Evolutionary conservation across 2,329 filamentous ascomycete species (phyloP).

Genomic region (Xylariaceae sp.): DNA sequence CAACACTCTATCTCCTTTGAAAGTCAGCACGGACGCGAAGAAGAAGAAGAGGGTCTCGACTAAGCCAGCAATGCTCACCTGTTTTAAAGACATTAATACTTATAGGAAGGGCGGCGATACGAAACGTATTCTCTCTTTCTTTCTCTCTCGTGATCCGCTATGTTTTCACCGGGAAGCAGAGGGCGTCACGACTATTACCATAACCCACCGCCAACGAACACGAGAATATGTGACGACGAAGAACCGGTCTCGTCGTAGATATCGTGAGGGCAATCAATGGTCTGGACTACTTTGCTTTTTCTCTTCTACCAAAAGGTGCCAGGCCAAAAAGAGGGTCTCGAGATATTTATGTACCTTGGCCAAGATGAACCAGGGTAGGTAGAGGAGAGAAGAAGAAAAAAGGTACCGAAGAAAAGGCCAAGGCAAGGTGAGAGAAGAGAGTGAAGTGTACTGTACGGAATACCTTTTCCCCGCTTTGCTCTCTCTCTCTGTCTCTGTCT

Average conservation of each 20-base stretch:
- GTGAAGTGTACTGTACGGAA: too few relatives aligned
- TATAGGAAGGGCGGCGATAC: constrained; percentile 6
- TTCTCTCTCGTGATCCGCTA: constrained; percentile 8
- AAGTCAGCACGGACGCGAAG: constrained; percentile 6
- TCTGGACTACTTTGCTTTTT: background rate
- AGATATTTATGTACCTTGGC: background rate
- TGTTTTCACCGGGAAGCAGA: constrained; percentile 28
- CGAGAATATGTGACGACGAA: too few relatives aligned
- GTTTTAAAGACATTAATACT: constrained; percentile 33
- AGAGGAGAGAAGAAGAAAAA: too few relatives aligned
- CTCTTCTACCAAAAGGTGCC: background rate
- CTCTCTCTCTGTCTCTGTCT: too few relatives aligned
- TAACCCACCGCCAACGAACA: constrained; percentile 9
- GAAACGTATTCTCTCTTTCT: too few relatives aligned
- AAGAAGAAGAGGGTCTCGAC: background rate
- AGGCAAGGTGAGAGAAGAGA: background rate
- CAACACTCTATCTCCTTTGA: constrained; percentile 94
- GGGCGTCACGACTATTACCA: constrained; percentile 21
- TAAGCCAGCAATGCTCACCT: constrained; percentile 22
- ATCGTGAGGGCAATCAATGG: constrained; percentile 6
- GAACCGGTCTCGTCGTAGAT: constrained; percentile 6
- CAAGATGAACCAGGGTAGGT: background rate
- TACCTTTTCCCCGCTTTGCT: too few relatives aligned
- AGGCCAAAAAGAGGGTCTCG: constrained; percentile 3
- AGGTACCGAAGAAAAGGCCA: background rate